Evolutionary conservation across 2,329 filamentous ascomycete genomes (phyloP), one percentile per base, ranked within the genome.

Genomic region (Xylariales sp.): DNA sequence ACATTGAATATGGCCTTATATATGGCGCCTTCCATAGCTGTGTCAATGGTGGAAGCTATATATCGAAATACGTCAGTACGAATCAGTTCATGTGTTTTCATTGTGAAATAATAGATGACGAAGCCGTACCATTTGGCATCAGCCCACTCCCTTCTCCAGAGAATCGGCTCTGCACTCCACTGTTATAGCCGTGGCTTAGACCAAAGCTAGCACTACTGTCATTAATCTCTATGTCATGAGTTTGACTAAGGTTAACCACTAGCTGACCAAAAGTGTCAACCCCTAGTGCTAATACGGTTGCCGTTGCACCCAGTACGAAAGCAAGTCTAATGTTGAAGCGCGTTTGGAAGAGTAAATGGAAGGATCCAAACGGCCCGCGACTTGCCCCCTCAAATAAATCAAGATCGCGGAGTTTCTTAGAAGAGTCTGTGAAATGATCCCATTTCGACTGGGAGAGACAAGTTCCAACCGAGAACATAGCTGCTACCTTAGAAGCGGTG

Each of bases 401-500:
- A 12, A 50, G 29, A 13, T 50, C 41, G 13, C 18, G 17, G 13
- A 50, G 38, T n/a, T 23, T 19, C 19, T 27, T 25, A 3, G 33
- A 33, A 4, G 29, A 20, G 13, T 15, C 16, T 10, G 21, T 33
- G 35, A 47, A 50, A 28, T 46, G 37, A 15, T 40, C 19, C 48
- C 48, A 50, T 20, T 50, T 50, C 24, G 29, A 31, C 38, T 50
- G 46, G 13, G 40, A 41, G 23, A 50, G 25, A 37, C 41, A 44
- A 5, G 37, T 23, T 18, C 36, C 40, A 10, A 50, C 29, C 14
- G 33, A 38, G 12, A 43, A 29, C 25, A 41, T 29, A 13, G 35
- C 25, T 5, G 25, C 20, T 6, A 38, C 35, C 15, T 47, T 49
- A 16, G 36, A 32, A 6, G 28, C 40, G 13, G 43, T 46, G 2